phyloP scores from a whole-genome alignment of 352 stramenopile genomes.

The Phytophthora crassamura region DNA sequence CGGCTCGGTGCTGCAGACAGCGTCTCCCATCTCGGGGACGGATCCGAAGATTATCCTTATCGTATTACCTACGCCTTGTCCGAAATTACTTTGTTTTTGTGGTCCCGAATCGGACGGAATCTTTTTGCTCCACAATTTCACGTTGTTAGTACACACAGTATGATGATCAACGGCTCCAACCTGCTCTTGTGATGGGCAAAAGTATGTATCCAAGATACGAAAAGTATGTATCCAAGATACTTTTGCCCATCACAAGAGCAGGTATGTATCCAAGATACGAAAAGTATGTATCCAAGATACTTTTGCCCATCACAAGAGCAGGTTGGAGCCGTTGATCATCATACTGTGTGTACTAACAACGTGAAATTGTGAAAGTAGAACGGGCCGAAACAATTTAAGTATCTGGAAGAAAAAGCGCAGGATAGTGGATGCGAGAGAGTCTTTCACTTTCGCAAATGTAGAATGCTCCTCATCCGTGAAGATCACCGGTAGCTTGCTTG shows the following conservation, averaged over 20 bases:
- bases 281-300: no score
- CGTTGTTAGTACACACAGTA: constrained; percentile 6
- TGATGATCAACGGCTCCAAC: constrained; percentile 1
- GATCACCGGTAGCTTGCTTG: background rate
- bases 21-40: background rate
- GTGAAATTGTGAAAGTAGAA: no score
- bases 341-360: no score
- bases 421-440: no score
- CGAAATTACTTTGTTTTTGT: background rate
- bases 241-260: constrained; percentile 15
- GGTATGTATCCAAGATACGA: no score
- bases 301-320: no score
- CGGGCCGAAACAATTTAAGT: no score
- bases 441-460: constrained; percentile 9
- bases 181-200: constrained; percentile 8
- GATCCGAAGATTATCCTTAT: background rate
- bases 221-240: background rate
- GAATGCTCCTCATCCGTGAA: constrained; percentile 1
- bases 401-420: no score
- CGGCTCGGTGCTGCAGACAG: background rate
- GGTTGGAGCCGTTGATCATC: no score
- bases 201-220: no score
- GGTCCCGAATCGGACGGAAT: background rate
- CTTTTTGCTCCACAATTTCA: background rate
- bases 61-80: background rate